Evolutionary conservation across 768 basidiomycete genomes (phyloP), one percentile per base, ranked within the genome.

Genomic region (Cubamyces lactineus): DNA sequence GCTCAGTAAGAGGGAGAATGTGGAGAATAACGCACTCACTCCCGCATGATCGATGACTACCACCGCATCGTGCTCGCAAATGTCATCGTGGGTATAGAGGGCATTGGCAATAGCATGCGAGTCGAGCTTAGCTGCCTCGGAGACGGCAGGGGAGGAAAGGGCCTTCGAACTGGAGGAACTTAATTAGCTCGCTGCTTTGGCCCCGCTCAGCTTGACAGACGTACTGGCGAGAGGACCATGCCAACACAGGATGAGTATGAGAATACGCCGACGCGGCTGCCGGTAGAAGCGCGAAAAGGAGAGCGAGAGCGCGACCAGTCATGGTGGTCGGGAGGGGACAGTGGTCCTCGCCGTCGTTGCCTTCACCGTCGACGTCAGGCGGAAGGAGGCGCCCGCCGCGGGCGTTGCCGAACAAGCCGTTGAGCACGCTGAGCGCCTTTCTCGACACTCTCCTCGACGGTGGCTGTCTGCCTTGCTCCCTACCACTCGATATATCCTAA

Each of bases 191-290:
- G 46, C n/a, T 5, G 34, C 46, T 34, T 42, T 6, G 28, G 12
- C 24, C 19, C 19, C 49, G 40, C 24, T 17, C n/a, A 28, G 43
- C 9, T 3, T 15, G 5, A 15, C 30, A 42, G 41, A 21, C 66
- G n/a, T 70, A 89, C 90, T 78, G 80, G 46, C 81, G 76, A 23
- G 88, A 89, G 0, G 89, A 84, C 90, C 91, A 92, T 12, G 84
- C 83, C 2, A 92, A 72, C 15, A 92, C 69, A 9, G 91, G 91
- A 5, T 78, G 72, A 0, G 89, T 88, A 59, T 85, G 78, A 9
- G 82, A 82, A 73, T 84, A 89, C 3, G 87, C 88, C 30, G 81
- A 69, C 2, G 77, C 83, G 6, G 81, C 70, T 5, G 79, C 78
- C 41, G 80, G 78, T 41, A 86, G 66, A 11, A 73, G 68, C 21